These are phyloP conservation scores for Rhypophila decipiens DNA, from an alignment of 495 filamentous ascomycete species.

Conservation along the genomic window DNA sequence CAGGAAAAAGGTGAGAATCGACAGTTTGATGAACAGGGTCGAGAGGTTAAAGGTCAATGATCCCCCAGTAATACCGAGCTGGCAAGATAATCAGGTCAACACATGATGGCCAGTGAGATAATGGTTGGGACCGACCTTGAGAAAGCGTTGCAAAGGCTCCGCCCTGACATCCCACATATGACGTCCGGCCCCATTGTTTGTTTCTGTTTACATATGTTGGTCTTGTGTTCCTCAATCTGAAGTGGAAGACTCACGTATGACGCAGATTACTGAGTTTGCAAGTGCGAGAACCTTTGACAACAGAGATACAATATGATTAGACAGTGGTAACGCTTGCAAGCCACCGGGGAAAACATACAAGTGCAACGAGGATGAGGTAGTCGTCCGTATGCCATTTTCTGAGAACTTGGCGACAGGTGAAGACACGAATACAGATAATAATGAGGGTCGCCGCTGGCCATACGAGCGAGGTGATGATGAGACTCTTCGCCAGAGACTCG, in stretches of 20 bases:
- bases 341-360: background rate
- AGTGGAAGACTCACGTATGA: background rate
- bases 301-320: background rate
- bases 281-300: slow-evolving; percentile 6
- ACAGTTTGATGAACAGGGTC: slow-evolving; percentile 25
- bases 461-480: slow-evolving; percentile 13
- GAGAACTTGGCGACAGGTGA: slow-evolving; percentile 13
- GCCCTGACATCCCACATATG: slow-evolving; percentile 6
- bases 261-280: background rate
- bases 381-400: slow-evolving; percentile 19
- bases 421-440: slow-evolving; percentile 15
- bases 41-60: slow-evolving; percentile 14
- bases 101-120: background rate
- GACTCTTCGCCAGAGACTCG: slow-evolving; percentile 14
- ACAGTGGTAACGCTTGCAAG: background rate
- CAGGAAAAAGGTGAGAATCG: slow-evolving; percentile 26
- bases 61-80: slow-evolving; percentile 17
- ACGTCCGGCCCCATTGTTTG: background rate
- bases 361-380: slow-evolving; percentile 2
- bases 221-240: background rate
- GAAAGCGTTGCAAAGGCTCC: slow-evolving; percentile 1
- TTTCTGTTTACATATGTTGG: background rate
- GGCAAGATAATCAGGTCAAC: background rate
- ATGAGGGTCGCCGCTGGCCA: slow-evolving; percentile 13
- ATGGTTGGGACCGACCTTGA: background rate